Evolutionary conservation across 805 yeast species (phyloP), one percentile per base, ranked within the genome.

Genomic region (Metschnikowia bowlesiae): DNA sequence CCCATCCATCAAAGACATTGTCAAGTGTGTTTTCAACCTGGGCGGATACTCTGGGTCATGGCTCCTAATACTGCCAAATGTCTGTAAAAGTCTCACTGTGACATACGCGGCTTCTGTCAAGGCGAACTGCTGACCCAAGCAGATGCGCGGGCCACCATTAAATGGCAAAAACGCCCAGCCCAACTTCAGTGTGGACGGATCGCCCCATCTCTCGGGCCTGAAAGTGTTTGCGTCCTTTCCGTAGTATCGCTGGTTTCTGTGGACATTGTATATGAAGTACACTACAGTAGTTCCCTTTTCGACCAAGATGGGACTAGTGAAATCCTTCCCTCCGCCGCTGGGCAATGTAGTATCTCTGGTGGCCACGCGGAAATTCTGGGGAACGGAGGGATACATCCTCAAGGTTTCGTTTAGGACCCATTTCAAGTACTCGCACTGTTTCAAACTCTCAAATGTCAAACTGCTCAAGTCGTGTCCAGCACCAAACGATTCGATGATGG

Each of bases 301-400:
- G 16, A 78, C 65, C 47, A 70, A 65, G 2, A 77, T 53, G 11
- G 80, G 80, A 41, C 60, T 43, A 29, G 44, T 54, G 16, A 60
- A 64, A 52, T 76, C 75, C 1, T 50, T 43, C 9, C 80, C 82
- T 22, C 82, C 83, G 22, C 83, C 83, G 42, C 66, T 62, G 14
- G 83, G 83, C 48, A 79, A 65, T 8, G 73, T 67, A 8, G 82
- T 78, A 55, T 76, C 72, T 50, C 65, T 71, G 29, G 66, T 66
- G 9, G 82, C 75, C 36, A 67, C 62, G 53, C 83, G 68, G 63
- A 71, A 70, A 59, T 79, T 79, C 48, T 64, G 57, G 13, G 83
- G 82, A 32, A 79, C 82, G 32, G 78, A 67, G 6, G 83, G 82
- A 57, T 76, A 78, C 54, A 79, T 58, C 48, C 83, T 73, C 54